Percentiles rank a stretch among this genome's conserved stretches.
Conservation (phyloP, 176 grass and related monocot genomes). For the Aegilops speltoides region DNA sequence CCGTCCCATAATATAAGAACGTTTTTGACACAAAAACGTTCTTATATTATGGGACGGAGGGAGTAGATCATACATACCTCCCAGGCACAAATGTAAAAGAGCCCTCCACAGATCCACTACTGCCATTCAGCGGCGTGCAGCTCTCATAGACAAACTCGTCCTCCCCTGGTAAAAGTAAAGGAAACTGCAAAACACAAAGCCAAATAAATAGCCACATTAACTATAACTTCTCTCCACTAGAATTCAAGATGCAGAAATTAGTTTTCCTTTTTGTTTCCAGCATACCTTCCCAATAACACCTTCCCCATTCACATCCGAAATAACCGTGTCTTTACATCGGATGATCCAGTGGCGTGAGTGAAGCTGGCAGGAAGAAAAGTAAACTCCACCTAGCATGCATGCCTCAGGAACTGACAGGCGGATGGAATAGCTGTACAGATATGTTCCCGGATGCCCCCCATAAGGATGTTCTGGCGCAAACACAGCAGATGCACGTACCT, state of each 20-base stretch:
- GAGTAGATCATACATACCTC: constrained; percentile 71
- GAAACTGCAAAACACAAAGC: constrained; percentile 61
- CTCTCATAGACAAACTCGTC: constrained; percentile 96
- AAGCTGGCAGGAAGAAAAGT: constrained; percentile 82
- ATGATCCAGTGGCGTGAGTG: constrained; percentile 78
- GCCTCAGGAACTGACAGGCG: constrained; percentile 87
- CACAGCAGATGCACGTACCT: constrained; percentile 88
- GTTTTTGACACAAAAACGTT: too few relatives aligned
- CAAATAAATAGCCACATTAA: background rate
- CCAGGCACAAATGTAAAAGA: constrained; percentile 90
- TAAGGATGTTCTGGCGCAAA: constrained; percentile 66
- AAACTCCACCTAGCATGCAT: constrained; percentile 67
- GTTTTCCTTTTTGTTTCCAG: background rate
- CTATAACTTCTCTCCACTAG: background rate
- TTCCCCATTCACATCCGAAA: constrained; percentile 59
- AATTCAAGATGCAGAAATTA: background rate
- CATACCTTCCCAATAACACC: constrained; percentile 87
- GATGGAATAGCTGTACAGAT: constrained; percentile 70
- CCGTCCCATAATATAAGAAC: too few relatives aligned
- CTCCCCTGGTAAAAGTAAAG: constrained; percentile 52
- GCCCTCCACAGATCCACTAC: constrained; percentile 78
- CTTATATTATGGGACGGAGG: too few relatives aligned
- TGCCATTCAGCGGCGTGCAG: constrained; percentile 42
- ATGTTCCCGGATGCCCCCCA: background rate
- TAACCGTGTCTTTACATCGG: constrained; percentile 36